Percentiles rank a stretch among this genome's conserved stretches.
Conservation (phyloP, 208 protist species). For the Leishmania turanica region DNA sequence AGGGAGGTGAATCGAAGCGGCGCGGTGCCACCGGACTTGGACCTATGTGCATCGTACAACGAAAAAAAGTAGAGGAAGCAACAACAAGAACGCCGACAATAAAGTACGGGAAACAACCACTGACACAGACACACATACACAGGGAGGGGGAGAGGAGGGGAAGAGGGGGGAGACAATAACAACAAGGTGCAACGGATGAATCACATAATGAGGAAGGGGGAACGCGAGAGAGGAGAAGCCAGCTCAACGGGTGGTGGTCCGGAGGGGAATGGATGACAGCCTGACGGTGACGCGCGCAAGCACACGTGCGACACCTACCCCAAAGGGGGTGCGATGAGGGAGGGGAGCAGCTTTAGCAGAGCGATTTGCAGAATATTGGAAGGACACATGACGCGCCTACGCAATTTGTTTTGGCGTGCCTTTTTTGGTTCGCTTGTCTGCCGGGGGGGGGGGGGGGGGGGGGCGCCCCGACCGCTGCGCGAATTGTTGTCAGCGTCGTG, state of each 20-base stretch:
- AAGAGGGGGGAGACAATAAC: neutral
- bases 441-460: too few species aligned
- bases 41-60: slow-evolving; percentile 6
- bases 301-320: neutral
- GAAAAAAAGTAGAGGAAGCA: neutral
- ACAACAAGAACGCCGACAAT: neutral
- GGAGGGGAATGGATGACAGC: neutral
- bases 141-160: neutral
- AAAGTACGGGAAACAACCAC: too few species aligned
- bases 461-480: neutral
- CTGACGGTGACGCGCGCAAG: neutral
- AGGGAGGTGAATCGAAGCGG: neutral
- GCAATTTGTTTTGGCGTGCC: neutral
- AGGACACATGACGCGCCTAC: neutral
- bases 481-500: slow-evolving; percentile 41
- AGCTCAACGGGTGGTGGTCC: neutral
- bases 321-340: neutral
- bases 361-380: neutral
- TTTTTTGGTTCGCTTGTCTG: neutral
- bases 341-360: neutral
- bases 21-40: neutral
- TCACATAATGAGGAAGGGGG: neutral
- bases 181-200: neutral
- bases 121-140: neutral
- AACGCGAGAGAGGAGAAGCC: neutral